A percentile compares a stretch with the other conserved stretches of the same genome.
These are phyloP conservation scores for Alternaria ethzedia DNA, from an alignment of 2,329 filamentous ascomycete genomes.

Conservation along the genomic window DNA sequence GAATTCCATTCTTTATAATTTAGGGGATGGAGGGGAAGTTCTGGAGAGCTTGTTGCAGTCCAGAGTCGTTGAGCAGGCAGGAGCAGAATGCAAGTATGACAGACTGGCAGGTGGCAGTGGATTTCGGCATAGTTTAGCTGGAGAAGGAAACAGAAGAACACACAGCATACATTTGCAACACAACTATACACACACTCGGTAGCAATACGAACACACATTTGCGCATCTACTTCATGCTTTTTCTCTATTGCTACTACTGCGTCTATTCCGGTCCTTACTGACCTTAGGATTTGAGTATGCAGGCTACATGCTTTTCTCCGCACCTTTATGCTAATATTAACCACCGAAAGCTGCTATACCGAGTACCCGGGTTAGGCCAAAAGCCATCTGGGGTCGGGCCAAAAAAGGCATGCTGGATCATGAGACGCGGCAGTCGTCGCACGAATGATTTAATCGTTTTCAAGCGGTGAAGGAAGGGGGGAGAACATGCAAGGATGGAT, in stretches of 20 bases:
- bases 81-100: not conserved
- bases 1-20: conserved; percentile 18
- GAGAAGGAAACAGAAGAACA: not conserved
- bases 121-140: not conserved
- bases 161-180: not conserved
- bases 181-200: not conserved
- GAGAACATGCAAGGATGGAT: conserved; percentile 19
- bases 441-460: not conserved
- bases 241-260: not conserved
- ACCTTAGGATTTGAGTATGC: not conserved
- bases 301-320: not conserved
- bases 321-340: not conserved
- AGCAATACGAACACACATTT: not conserved
- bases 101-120: not conserved
- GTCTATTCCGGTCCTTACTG: not conserved
- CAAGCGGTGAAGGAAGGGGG: conserved; percentile 12
- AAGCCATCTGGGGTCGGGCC: too few relatives aligned
- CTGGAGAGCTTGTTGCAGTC: not conserved
- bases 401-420: not conserved
- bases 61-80: not conserved
- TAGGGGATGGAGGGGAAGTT: not conserved
- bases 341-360: not conserved
- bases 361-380: not conserved
- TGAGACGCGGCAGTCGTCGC: conserved; percentile 1
- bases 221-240: not conserved